A percentile compares a stretch with the other conserved stretches of the same genome.
Evolutionary conservation across 352 stramenopile genomes (phyloP).

Genomic region (Phytophthora pisi): DNA sequence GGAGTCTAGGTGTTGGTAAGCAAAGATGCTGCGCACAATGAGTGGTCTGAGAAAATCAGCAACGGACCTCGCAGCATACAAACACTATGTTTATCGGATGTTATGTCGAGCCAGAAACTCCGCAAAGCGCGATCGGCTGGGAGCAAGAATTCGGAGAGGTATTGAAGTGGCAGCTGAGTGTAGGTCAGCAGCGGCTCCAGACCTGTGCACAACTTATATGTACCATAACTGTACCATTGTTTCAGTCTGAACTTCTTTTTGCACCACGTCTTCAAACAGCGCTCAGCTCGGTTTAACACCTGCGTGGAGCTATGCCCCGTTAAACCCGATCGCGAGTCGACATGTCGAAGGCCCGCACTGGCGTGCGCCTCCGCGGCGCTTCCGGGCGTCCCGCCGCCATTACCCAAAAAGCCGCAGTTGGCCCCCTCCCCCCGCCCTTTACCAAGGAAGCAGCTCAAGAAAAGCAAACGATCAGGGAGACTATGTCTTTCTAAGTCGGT

Average conservation of each 20-base stretch:
- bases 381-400: constrained; percentile 32
- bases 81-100: neutral
- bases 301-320: neutral
- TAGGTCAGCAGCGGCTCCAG: constrained; percentile 18
- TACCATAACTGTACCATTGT: no score
- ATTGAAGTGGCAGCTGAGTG: constrained; percentile 39
- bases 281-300: neutral
- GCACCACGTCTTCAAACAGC: neutral
- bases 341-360: neutral
- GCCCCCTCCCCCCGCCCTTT: constrained; percentile 58
- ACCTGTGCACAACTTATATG: constrained; percentile 23
- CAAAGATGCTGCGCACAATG: constrained; percentile 18
- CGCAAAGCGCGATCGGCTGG: constrained; percentile 10
- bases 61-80: constrained; percentile 14
- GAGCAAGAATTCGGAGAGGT: constrained; percentile 10
- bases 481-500: constrained; percentile 92
- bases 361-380: no score
- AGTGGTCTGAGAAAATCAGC: constrained; percentile 32
- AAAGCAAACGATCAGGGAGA: constrained; percentile 80
- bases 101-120: neutral
- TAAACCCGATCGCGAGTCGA: neutral
- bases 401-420: constrained; percentile 73
- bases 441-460: constrained; percentile 70
- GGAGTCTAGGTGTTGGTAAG: neutral
- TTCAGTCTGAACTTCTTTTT: constrained; percentile 20